Percentiles rank a stretch among this genome's conserved stretches.
phyloP scores from a whole-genome alignment of 257 asterid species.

The Scutellaria galericulata region DNA sequence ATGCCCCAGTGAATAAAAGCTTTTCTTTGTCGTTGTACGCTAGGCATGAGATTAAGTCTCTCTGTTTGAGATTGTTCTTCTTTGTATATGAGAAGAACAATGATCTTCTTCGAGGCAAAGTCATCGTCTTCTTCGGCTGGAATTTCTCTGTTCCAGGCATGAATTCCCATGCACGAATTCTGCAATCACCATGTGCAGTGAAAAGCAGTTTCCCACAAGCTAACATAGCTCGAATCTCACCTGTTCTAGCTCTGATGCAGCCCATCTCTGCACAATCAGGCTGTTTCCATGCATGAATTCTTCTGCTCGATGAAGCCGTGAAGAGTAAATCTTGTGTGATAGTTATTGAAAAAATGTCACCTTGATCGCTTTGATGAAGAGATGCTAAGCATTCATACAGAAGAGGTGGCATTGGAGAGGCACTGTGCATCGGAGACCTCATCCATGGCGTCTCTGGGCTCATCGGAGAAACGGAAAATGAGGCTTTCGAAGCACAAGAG shows the following conservation, averaged over 20 bases:
- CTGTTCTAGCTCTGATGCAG: conserved; percentile 44
- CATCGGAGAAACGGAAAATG: conserved; percentile 32
- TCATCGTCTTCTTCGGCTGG: conserved; percentile 46
- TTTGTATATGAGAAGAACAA: conserved; percentile 38
- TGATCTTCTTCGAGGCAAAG: conserved; percentile 53
- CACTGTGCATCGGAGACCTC: conserved; percentile 45
- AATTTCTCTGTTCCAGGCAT: conserved; percentile 47
- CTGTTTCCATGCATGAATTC: conserved; percentile 64
- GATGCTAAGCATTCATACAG: conserved; percentile 64
- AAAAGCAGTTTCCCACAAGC: conserved; percentile 50
- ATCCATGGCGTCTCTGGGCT: conserved; percentile 59
- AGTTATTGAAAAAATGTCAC: conserved; percentile 51
- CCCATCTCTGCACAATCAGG: conserved; percentile 67
- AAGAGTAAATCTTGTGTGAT: conserved; percentile 51
- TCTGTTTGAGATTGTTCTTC: conserved; percentile 40
- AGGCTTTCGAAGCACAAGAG: conserved; percentile 53
- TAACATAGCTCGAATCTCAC: conserved; percentile 54
- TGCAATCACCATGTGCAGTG: conserved; percentile 59
- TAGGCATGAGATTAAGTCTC: conserved; percentile 49
- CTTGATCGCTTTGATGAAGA: conserved; percentile 52
- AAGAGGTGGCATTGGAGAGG: conserved; percentile 42
- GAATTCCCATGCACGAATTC: conserved; percentile 58
- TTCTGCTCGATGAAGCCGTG: conserved; percentile 56
- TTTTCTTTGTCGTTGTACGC: conserved; percentile 55
- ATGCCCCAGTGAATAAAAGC: conserved; percentile 62